These are phyloP conservation scores for Trichocladium antarcticum DNA, from an alignment of 495 filamentous ascomycete genomes.

Conservation along the genomic window DNA sequence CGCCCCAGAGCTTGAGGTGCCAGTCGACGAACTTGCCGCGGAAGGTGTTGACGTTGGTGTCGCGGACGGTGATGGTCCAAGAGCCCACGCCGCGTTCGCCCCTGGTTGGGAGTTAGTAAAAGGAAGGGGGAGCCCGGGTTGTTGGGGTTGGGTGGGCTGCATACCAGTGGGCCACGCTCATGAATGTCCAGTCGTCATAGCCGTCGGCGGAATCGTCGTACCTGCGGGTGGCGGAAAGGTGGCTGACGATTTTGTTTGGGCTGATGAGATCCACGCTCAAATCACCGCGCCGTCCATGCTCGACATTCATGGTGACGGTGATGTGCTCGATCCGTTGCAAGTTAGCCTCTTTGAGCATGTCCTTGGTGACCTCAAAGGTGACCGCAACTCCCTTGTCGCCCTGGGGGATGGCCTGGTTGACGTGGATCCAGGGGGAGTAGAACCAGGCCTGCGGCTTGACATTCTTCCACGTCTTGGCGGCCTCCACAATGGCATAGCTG, in stretches of 20 bases:
- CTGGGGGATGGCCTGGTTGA: constrained; percentile 76
- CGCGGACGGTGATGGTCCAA: constrained; percentile 87
- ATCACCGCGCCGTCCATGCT: constrained; percentile 77
- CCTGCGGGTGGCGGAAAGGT: constrained; percentile 63
- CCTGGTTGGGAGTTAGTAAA: constrained; percentile 39
- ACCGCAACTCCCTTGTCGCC: constrained; percentile 71
- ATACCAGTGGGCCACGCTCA: constrained; percentile 94
- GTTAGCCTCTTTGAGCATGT: constrained; percentile 71
- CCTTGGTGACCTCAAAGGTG: constrained; percentile 61
- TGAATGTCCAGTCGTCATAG: constrained; percentile 98
- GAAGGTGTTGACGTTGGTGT: constrained; percentile 64
- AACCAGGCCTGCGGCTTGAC: constrained; percentile 98
- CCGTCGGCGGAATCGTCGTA: constrained; percentile 53
- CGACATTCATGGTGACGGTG: constrained; percentile 93
- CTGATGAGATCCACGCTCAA: constrained; percentile 86
- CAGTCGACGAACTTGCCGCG: constrained; percentile 78
- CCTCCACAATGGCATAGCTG: constrained; percentile 72
- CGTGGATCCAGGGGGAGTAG: constrained; percentile 82
- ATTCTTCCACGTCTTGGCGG: constrained; percentile 69
- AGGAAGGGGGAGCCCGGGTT: too few species aligned
- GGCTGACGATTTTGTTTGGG: constrained; percentile 68
- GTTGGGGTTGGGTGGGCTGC: constrained; percentile 12
- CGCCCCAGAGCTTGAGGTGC: constrained; percentile 91
- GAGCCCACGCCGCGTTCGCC: constrained; percentile 78
- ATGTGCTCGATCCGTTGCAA: constrained; percentile 82